phyloP scores from a whole-genome alignment of 768 basidiomycete species.

The Clavulina sp. region DNA sequence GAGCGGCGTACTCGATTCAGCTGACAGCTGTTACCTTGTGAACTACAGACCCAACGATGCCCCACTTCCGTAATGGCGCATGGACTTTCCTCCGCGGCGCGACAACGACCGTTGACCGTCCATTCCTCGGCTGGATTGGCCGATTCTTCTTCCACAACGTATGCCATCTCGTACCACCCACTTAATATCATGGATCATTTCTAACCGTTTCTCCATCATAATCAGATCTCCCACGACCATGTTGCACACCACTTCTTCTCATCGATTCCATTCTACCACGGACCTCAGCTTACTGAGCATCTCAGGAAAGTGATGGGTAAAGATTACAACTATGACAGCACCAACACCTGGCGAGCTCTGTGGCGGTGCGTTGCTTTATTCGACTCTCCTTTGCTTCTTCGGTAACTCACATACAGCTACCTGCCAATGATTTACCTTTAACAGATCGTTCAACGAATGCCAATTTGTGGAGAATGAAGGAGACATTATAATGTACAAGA shows the following conservation, averaged over 20 bases:
- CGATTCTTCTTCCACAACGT: conserved; percentile 3
- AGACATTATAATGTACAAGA: background rate
- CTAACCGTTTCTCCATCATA: conserved; percentile 80
- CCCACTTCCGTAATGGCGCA: background rate
- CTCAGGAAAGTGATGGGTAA: conserved; percentile 26
- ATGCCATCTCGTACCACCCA: conserved; percentile 48
- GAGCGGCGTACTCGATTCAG: background rate
- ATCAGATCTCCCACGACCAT: conserved; percentile 58
- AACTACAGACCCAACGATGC: background rate
- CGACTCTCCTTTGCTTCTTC: too few relatives aligned
- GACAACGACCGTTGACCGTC: conserved; percentile 12
- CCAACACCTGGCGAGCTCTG: background rate
- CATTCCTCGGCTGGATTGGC: conserved; percentile 41
- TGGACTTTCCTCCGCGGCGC: conserved; percentile 1
- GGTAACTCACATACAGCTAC: too few relatives aligned
- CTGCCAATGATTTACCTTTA: too few relatives aligned
- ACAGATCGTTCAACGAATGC: background rate
- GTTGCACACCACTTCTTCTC: background rate
- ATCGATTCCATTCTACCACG: background rate
- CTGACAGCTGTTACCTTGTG: background rate
- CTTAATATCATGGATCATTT: conserved; percentile 76
- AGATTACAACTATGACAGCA: background rate
- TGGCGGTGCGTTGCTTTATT: too few relatives aligned
- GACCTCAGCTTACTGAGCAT: conserved; percentile 46
- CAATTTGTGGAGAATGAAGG: background rate